A percentile compares a stretch with the other conserved stretches of the same genome.
phyloP scores from a whole-genome alignment of 768 basidiomycete genomes.

The Naganishia friedmannii region DNA sequence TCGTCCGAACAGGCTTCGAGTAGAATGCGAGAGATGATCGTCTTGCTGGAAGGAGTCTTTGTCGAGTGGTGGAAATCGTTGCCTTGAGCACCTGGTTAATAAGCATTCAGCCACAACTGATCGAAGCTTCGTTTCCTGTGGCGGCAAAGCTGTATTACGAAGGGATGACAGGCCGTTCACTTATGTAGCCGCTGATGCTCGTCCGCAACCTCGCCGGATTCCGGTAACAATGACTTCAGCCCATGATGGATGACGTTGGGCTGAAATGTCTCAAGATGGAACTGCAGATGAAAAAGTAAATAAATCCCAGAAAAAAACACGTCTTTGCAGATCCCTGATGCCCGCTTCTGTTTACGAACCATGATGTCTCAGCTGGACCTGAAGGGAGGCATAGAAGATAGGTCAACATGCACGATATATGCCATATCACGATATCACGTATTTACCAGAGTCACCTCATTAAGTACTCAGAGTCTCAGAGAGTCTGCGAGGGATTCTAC shows the following conservation, averaged over 20 bases:
- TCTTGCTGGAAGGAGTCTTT: no score
- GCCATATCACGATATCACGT: neutral
- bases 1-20: neutral
- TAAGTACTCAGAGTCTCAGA: no score
- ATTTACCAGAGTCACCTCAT: no score
- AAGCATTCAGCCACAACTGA: no score
- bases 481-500: neutral
- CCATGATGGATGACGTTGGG: slow-evolving; percentile 7
- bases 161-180: no score
- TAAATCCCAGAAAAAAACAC: neutral
- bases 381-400: neutral
- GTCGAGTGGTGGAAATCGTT: neutral
- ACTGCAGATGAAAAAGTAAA: neutral
- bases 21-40: neutral
- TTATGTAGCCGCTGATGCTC: no score
- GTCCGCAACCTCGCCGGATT: no score
- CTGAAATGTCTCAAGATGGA: neutral
- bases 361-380: slow-evolving; percentile 1
- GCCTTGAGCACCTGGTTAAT: neutral
- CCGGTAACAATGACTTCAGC: neutral
- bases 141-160: no score
- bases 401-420: neutral
- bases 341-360: neutral
- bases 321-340: neutral
- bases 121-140: no score